Conservation (phyloP, 768 basidiomycete species). For the Boletus speciosus region DNA sequence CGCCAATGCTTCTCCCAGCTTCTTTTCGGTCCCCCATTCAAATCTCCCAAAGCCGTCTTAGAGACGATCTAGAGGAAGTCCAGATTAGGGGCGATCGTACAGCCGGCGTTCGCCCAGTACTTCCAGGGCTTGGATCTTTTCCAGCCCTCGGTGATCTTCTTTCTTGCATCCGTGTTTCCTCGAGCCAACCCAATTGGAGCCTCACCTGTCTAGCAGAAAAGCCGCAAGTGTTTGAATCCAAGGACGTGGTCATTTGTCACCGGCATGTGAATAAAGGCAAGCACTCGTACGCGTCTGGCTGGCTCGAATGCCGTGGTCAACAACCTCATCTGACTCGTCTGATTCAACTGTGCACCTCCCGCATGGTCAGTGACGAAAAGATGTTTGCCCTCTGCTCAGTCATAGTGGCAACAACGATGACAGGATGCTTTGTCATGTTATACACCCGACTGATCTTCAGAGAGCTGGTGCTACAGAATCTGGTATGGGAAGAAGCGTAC, state of each 20-base stretch:
- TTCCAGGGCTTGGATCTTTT: background rate
- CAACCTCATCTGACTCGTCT: background rate
- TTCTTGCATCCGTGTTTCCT: no score
- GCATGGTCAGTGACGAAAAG: background rate
- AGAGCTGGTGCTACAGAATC: background rate
- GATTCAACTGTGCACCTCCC: background rate
- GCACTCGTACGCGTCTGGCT: background rate
- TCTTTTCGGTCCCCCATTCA: conserved; percentile 44
- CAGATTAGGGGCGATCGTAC: conserved; percentile 53
- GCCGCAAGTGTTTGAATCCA: background rate
- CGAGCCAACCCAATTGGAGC: no score
- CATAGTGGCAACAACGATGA: background rate
- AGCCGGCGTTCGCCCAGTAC: conserved; percentile 58
- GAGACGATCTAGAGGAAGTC: conserved; percentile 40
- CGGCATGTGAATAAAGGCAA: background rate
- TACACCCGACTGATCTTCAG: background rate
- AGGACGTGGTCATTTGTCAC: background rate
- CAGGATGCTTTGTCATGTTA: background rate
- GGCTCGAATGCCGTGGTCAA: background rate
- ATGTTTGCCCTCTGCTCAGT: background rate
- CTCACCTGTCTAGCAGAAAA: background rate
- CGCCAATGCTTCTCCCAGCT: conserved; percentile 40
- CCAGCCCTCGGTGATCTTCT: no score
- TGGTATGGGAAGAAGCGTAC: background rate
- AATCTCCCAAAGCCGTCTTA: conserved; percentile 48